A percentile compares a stretch with the other conserved stretches of the same genome.
Conservation (phyloP, 1,284 basidiomycete genomes). For the Ustilago trichophora region DNA sequence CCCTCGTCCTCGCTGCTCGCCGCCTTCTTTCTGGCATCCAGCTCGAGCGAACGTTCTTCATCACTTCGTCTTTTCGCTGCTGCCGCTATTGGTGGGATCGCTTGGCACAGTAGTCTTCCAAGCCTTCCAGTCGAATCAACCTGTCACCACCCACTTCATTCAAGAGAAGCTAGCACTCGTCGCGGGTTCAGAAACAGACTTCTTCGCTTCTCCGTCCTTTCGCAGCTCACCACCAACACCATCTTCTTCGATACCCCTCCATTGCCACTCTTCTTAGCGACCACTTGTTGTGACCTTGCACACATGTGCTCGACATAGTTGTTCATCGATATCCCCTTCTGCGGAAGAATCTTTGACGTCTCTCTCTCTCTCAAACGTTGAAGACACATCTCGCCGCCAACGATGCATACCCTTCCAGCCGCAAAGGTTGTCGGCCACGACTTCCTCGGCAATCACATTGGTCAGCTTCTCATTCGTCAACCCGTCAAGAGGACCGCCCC, state of each 20-base stretch:
- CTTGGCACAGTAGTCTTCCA: too few relatives aligned
- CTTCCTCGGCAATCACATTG: slow-evolving; percentile 50
- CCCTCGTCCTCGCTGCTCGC: not conserved
- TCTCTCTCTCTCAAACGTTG: not conserved
- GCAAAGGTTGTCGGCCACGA: slow-evolving; percentile 28
- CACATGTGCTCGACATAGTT: slow-evolving; percentile 24
- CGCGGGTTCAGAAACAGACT: not conserved
- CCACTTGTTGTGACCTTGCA: not conserved
- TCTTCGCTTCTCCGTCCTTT: not conserved
- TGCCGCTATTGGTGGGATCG: too few relatives aligned
- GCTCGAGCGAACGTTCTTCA: not conserved
- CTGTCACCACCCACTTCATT: too few relatives aligned
- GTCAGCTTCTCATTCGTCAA: slow-evolving; percentile 43
- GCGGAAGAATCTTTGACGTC: slow-evolving; percentile 7
- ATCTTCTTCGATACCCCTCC: too few relatives aligned
- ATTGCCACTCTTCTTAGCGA: too few relatives aligned
- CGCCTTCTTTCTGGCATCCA: slow-evolving; percentile 14
- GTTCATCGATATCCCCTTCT: not conserved
- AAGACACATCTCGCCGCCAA: not conserved
- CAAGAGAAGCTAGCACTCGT: too few relatives aligned
- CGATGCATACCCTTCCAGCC: slow-evolving; percentile 36
- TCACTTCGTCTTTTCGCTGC: too few relatives aligned
- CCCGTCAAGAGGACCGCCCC: slow-evolving; percentile 10
- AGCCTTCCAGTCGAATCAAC: too few relatives aligned
- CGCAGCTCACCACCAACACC: too few relatives aligned